Conservation (phyloP, 345 rosid genomes). For the Capsella bursapastoris region DNA sequence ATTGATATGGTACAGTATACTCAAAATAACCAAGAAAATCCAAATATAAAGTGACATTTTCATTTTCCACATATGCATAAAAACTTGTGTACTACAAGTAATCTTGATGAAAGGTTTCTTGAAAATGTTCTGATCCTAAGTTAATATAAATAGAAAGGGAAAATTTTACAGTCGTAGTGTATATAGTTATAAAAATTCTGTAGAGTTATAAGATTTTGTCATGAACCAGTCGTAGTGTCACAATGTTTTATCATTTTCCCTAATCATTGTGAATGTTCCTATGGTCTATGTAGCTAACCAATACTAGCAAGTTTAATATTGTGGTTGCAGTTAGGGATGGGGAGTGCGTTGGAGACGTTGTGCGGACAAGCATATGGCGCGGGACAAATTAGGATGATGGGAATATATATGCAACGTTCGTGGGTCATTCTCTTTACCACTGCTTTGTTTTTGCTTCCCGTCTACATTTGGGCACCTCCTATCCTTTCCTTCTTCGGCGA, state of each 20-base stretch:
- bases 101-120: no score
- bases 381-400: constrained; percentile 75
- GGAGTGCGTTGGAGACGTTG: constrained; percentile 89
- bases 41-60: no score
- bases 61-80: no score
- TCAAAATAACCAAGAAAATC: no score
- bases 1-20: no score
- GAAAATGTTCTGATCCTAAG: no score
- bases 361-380: constrained; percentile 98
- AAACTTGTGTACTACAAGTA: no score
- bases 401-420: constrained; percentile 93
- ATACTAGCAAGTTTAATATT: background rate
- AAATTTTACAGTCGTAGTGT: no score
- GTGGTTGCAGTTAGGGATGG: constrained; percentile 81
- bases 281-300: background rate
- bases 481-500: constrained; percentile 73
- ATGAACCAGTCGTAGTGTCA: background rate
- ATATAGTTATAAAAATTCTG: no score
- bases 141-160: no score
- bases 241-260: background rate
- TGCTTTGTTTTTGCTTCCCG: constrained; percentile 64
- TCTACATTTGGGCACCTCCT: constrained; percentile 89
- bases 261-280: background rate
- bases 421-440: constrained; percentile 83
- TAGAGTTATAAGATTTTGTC: background rate